Evolutionary conservation across 1,284 basidiomycete genomes (phyloP), one percentile per base, ranked within the genome.

Genomic region (Melampsora americana): DNA sequence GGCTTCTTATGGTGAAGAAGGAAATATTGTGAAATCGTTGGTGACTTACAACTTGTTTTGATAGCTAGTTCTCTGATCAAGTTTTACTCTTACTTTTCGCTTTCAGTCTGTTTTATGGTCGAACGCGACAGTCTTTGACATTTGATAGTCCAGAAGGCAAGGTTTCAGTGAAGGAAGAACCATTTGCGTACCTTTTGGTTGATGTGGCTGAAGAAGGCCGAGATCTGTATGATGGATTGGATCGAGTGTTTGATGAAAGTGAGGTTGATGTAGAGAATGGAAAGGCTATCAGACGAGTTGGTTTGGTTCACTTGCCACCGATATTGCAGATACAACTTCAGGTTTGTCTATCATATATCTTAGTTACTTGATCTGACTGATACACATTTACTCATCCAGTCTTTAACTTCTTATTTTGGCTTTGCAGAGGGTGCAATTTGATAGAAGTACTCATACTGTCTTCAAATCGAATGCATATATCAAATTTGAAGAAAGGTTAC

Each of bases 391-490:
- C 59, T 23, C 56, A 66, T 67, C 5, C 5, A 35, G 30, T 56
- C 6, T 35, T 39, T 46, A 14, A 39, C 66, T 12, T 64, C 35
- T 56, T 32, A 16, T 35, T 26, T n/a, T 50, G 35, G 26, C 60
- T 44, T 48, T 46, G 18, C 79, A 98, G 91, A 87, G 95, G 77
- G 96, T 95, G 0, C 95, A 98, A 88, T 99, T 95, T 84, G 95
- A 99, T 82, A 88, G 93, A 18, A 89, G 90, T 79, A 91, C 90
- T 0, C 86, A 91, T 75, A 89, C 93, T 78, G 90, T 94, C 20
- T 95, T 91, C 85, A 99, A 99, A 83, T 94, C 92, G 12, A 95
- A 99, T 82, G 93, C 93, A 0, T 95, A 95, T 81, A 89, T 99
- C 79, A 91, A 90, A 80, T 95, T 96, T 81, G 89, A 86, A 5